phyloP scores from a whole-genome alignment of 495 filamentous ascomycete genomes.

The Talaromyces ruber region DNA sequence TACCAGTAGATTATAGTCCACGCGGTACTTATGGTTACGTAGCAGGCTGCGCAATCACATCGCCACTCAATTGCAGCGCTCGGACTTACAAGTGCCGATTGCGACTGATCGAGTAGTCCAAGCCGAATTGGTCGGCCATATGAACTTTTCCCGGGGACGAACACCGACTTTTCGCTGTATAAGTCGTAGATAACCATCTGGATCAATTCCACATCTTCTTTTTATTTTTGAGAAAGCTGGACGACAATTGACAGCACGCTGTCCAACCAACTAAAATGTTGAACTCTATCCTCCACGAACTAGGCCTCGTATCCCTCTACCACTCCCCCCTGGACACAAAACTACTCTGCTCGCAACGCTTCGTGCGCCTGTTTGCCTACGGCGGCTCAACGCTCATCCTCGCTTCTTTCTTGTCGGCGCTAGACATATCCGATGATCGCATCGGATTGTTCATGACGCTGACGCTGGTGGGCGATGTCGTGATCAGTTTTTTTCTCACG shows the following conservation, averaged over 20 bases:
- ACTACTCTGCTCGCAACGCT: slow-evolving; percentile 64
- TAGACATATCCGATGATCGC: slow-evolving; percentile 58
- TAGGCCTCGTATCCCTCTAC: slow-evolving; percentile 34
- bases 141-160: background rate
- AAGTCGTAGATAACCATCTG: background rate
- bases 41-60: no score
- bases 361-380: slow-evolving; percentile 74
- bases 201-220: background rate
- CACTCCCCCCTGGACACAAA: slow-evolving; percentile 52
- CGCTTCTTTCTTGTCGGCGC: slow-evolving; percentile 56
- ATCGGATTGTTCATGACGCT: slow-evolving; percentile 86
- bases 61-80: background rate
- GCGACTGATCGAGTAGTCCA: background rate
- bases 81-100: background rate
- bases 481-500: slow-evolving; percentile 68
- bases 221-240: no score
- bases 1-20: no score
- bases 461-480: slow-evolving; percentile 71
- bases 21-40: no score
- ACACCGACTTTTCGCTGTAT: background rate
- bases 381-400: slow-evolving; percentile 68
- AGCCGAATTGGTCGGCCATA: background rate
- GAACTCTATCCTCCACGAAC: slow-evolving; percentile 16
- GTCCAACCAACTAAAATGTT: background rate
- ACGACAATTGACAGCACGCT: background rate